These are phyloP conservation scores for Condylostoma magnum DNA, from an alignment of 169 alveolate genomes.

Conservation along the genomic window DNA sequence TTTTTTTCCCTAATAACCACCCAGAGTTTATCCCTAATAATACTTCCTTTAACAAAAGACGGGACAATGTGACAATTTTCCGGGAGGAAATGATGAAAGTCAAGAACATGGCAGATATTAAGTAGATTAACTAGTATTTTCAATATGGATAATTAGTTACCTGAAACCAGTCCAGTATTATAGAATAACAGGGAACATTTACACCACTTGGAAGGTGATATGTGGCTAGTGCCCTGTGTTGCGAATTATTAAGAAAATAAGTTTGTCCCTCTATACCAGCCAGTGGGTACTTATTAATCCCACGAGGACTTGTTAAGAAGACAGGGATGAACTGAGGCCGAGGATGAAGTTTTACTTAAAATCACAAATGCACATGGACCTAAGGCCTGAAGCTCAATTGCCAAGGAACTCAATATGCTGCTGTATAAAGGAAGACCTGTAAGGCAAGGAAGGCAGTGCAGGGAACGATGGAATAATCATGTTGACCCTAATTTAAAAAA, in stretches of 20 bases:
- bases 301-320: neutral
- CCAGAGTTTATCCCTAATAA: too few relatives aligned
- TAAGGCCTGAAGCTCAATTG: constrained; percentile 81
- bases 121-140: too few relatives aligned
- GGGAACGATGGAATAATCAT: constrained; percentile 85
- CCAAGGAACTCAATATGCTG: constrained; percentile 70
- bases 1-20: too few relatives aligned
- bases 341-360: constrained; percentile 71
- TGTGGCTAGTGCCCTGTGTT: constrained; percentile 23
- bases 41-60: too few relatives aligned
- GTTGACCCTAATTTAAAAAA: constrained; percentile 74
- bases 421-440: constrained; percentile 33
- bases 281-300: neutral
- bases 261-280: constrained; percentile 10
- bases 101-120: too few relatives aligned
- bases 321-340: constrained; percentile 49
- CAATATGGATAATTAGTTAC: too few relatives aligned
- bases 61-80: too few relatives aligned
- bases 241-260: neutral
- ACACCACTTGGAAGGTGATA: constrained; percentile 30
- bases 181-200: too few relatives aligned
- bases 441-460: constrained; percentile 78
- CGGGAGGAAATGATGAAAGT: too few relatives aligned
- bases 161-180: too few relatives aligned
- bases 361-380: constrained; percentile 75